Percentiles rank a stretch among this genome's conserved stretches.
phyloP scores from a whole-genome alignment of 1,284 basidiomycete species.

The Anthracocystis walkeri region DNA sequence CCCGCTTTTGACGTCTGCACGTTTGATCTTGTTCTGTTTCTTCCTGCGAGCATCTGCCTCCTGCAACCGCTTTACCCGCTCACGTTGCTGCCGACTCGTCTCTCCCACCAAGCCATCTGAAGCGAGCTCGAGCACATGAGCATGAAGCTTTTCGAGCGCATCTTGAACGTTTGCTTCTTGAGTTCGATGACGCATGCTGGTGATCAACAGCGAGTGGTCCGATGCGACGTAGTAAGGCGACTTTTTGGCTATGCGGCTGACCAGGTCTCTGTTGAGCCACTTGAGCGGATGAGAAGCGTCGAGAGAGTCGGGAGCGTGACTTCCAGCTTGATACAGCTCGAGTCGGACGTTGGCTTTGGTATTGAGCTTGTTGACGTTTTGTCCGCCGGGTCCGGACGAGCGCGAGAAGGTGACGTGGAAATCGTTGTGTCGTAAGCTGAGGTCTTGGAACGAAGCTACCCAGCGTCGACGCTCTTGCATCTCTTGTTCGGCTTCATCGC shows the following conservation, averaged over 20 bases:
- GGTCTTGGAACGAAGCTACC: slow-evolving; percentile 19
- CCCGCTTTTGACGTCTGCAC: slow-evolving; percentile 48
- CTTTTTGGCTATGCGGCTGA: slow-evolving; percentile 36
- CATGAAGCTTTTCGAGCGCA: slow-evolving; percentile 49
- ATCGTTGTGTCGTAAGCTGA: slow-evolving; percentile 35
- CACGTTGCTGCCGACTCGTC: slow-evolving; percentile 40
- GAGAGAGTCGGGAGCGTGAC: slow-evolving; percentile 27
- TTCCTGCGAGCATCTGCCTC: slow-evolving; percentile 43
- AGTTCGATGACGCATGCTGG: slow-evolving; percentile 39
- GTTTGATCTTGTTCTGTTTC: slow-evolving; percentile 51
- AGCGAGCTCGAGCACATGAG: slow-evolving; percentile 39
- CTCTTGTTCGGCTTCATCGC: slow-evolving; percentile 22
- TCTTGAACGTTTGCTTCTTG: slow-evolving; percentile 49
- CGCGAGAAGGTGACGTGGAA: slow-evolving; percentile 47
- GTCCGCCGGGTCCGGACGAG: slow-evolving; percentile 53
- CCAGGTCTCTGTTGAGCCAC: slow-evolving; percentile 43
- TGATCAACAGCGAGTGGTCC: slow-evolving; percentile 38
- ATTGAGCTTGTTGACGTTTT: slow-evolving; percentile 59
- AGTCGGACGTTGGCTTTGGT: slow-evolving; percentile 56
- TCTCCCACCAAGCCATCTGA: slow-evolving; percentile 38
- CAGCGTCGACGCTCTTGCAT: slow-evolving; percentile 42
- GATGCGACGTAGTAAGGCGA: slow-evolving; percentile 53
- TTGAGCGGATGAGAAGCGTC: slow-evolving; percentile 36
- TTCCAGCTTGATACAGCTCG: slow-evolving; percentile 25
- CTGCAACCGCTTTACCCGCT: slow-evolving; percentile 33